phyloP scores from a whole-genome alignment of 257 asterid species.

The Nicotiana sylvestris region DNA sequence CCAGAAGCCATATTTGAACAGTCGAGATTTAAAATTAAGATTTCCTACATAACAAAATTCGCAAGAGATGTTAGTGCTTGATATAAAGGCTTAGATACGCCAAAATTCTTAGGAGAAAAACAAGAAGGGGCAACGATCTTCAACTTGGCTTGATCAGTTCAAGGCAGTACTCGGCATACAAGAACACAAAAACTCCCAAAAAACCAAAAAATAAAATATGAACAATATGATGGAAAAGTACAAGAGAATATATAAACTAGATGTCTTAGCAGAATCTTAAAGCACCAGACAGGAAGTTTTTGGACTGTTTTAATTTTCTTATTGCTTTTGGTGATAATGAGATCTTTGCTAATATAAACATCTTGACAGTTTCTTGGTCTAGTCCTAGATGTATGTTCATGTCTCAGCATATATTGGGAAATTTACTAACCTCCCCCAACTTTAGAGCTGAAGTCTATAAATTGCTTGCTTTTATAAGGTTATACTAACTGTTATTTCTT shows the following conservation, averaged over 20 bases:
- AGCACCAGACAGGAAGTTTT: not conserved
- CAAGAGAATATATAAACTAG: not conserved
- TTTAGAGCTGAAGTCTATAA: not conserved
- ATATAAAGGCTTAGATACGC: not conserved
- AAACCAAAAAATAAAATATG: not conserved
- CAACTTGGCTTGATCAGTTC: not conserved
- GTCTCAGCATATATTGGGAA: not conserved
- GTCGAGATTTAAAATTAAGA: slow-evolving; percentile 4
- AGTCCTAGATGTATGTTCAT: not conserved
- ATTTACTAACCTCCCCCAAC: not conserved
- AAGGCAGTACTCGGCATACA: not conserved
- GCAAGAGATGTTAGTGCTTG: not conserved
- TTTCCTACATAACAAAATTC: slow-evolving; percentile 30
- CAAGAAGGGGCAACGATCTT: not conserved
- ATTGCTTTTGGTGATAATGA: not conserved
- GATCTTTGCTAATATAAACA: not conserved
- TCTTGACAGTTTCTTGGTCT: not conserved
- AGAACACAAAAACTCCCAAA: not conserved
- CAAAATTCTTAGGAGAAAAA: not conserved
- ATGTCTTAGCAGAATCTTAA: not conserved
- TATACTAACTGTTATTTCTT: not conserved
- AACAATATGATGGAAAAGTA: not conserved
- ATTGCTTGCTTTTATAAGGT: not conserved
- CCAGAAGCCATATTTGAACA: not conserved
- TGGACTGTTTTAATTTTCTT: not conserved